Conservation (phyloP, 148 eudicot genomes). For the Arbutus unedo region DNA sequence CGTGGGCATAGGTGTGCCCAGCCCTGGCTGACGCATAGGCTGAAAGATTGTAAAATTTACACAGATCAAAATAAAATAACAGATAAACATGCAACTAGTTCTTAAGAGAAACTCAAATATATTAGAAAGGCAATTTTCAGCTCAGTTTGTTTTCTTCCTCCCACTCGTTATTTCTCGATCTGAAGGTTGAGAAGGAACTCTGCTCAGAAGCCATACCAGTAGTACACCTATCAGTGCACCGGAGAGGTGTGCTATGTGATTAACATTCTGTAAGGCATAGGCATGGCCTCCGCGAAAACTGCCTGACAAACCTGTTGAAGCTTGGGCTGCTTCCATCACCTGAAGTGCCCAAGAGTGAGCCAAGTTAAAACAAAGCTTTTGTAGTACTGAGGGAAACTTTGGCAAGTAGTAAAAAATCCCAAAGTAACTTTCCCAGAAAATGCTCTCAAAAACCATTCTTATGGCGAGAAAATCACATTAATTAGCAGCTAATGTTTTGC, state of each 20-base stretch:
- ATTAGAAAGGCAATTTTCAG: neutral
- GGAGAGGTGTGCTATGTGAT: constrained; percentile 18
- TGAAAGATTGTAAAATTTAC: neutral
- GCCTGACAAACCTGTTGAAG: constrained; percentile 14
- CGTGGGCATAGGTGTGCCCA: neutral
- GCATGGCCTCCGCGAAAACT: constrained; percentile 14
- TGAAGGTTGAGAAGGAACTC: constrained; percentile 37
- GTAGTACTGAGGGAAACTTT: constrained; percentile 17
- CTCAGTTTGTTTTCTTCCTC: constrained; percentile 13
- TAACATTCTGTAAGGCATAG: constrained; percentile 22
- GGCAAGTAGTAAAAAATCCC: neutral
- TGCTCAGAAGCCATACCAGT: constrained; percentile 58
- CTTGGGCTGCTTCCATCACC: constrained; percentile 23
- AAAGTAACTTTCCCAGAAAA: neutral
- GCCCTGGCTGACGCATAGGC: neutral
- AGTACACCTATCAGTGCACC: constrained; percentile 16
- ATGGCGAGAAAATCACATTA: neutral
- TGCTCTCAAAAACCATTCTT: constrained; percentile 5
- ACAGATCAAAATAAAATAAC: neutral
- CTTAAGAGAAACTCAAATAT: neutral
- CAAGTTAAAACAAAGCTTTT: constrained; percentile 51
- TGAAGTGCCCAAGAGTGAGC: constrained; percentile 34
- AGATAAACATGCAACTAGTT: neutral
- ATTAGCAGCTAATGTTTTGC: neutral
- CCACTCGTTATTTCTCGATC: constrained; percentile 22